Evolutionary conservation across 2,329 filamentous ascomycete species (phyloP).

Genomic region (Bipolaris sorokiniana): DNA sequence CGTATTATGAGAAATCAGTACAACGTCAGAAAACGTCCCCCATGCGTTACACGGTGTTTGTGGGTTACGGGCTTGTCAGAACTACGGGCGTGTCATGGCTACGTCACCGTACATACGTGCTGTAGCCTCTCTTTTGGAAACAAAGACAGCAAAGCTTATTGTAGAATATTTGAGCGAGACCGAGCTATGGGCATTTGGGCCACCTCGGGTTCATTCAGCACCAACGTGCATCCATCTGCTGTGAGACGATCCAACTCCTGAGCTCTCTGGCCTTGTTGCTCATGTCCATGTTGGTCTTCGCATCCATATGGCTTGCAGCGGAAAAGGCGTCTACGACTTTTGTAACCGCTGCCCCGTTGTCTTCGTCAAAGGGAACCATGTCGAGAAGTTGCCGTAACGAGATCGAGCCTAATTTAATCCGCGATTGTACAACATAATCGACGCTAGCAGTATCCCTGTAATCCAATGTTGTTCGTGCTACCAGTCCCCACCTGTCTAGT

Average conservation of each 20-base stretch:
- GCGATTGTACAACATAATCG: conserved; percentile 29
- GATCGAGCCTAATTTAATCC: conserved; percentile 34
- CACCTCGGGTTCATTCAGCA: not conserved
- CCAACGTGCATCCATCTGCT: not conserved
- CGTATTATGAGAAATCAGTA: not conserved
- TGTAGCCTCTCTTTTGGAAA: not conserved
- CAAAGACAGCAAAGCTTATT: not conserved
- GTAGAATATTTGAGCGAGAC: not conserved
- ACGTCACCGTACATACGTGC: not conserved
- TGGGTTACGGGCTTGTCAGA: no score
- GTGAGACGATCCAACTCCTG: conserved; percentile 25
- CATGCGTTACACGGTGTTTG: not conserved
- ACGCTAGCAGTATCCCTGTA: conserved; percentile 17
- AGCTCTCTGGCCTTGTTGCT: conserved; percentile 29
- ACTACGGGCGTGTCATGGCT: not conserved
- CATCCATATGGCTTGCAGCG: conserved; percentile 29
- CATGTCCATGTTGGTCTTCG: conserved; percentile 6
- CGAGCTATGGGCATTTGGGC: not conserved
- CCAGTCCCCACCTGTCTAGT: conserved; percentile 31
- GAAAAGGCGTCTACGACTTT: conserved; percentile 34
- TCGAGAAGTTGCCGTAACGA: conserved; percentile 31
- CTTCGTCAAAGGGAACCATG: conserved; percentile 25
- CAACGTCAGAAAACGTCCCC: not conserved
- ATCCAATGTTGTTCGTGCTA: conserved; percentile 25
- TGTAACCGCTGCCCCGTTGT: conserved; percentile 12